Evolutionary conservation across 2,329 filamentous ascomycete genomes (phyloP), one percentile per base, ranked within the genome.

Genomic region (Fusarium sp.): DNA sequence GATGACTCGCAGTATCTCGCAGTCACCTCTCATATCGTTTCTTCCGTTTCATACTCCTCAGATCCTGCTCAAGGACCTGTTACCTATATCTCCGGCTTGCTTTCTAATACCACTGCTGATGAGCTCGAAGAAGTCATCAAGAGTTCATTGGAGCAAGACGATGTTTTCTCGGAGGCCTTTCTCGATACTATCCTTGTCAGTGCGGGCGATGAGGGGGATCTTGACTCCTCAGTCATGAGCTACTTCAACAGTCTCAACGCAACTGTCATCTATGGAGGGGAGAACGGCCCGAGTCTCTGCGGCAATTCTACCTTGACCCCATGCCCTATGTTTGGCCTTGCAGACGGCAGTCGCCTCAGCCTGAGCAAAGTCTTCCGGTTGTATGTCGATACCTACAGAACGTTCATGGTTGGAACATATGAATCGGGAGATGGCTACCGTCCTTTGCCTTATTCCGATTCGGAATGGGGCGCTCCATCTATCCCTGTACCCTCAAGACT

Each of bases 261-360:
- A 1, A n/a, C 13, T 7, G 33, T 52, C 22, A 38, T 52, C 22
- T 52, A 52, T 11, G 13, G 33, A 1, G 22, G 22, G 8, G 7
- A 12, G 4, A 14, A 17, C 4, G 33, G 49, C 9, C 22, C 18
- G 0, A n/a, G 22, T 3, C 18, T 38, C 2, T 52, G 22, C 2
- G 33, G 49, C 3, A 38, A 52, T 22, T 52, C 33, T 38, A 52
- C 49, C 0, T 15, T 52, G 22, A 52, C 49, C 4, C 49, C 33
- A 5, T 52, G 49, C 2, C 49, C 33, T 1, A 11, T 52, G 18
- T 52, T 52, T 27, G 33, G 49, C 7, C 17, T 38, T 8, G 9
- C 33, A 12, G 6, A 38, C 1, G 33, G 49, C 5, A 18, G 20
- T 6, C 38, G 3, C 0, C 18, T 52, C 13, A 8, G 22, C 2